Base-by-base conservation (phyloP, 768 basidiomycete species). In the Flagelloscypha sp. region DNA sequence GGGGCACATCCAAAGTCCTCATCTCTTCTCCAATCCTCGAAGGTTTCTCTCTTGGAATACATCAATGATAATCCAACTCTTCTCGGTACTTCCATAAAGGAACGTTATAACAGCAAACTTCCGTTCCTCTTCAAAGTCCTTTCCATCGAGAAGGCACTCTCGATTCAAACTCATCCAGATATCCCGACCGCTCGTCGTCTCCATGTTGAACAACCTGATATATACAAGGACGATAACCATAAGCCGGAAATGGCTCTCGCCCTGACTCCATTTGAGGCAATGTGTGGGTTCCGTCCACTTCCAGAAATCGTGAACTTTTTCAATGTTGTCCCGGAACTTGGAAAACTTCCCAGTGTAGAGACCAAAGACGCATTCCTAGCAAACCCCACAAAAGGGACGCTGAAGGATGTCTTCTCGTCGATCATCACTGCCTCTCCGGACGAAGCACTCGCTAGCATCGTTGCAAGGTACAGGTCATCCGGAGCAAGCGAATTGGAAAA, bases 201-300 rank as follows among this genome's bases (percentile, higher is more conserved):
- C 11, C 79, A 84, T 50, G 66, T 61, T 3, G 63, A 69, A 41
- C 70, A 77, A 33, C 88, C 88, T 2, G 72, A 86, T 32, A 71
- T 95, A 30, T 99, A 99, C 66, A 95, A 92, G 65, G 95, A 99
- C 56, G 74, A 79, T 5, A 98, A 98, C 53, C 95, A 99, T 50
- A 99, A 99, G 59, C 95, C 95, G 2, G 95, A 99, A 56, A 94
- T 99, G 88, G 90, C 93, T n/a, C 70, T 99, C 24, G 95, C 95
- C 0, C 59, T 99, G 41, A 93, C 93, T 0, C 76, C 80, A 10
- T 98, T 98, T 66, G 66, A 66, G 24, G 95, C 86, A 2, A 66
- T 98, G 50, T 94, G 93, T 53, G 94, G 94, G 27, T 99, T 98
- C 64, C 74, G 83, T 12, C 94, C 94, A 4, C 73, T 90, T 2